Conservation (phyloP, 1,284 basidiomycete species). For the Trichosporon inkin region DNA sequence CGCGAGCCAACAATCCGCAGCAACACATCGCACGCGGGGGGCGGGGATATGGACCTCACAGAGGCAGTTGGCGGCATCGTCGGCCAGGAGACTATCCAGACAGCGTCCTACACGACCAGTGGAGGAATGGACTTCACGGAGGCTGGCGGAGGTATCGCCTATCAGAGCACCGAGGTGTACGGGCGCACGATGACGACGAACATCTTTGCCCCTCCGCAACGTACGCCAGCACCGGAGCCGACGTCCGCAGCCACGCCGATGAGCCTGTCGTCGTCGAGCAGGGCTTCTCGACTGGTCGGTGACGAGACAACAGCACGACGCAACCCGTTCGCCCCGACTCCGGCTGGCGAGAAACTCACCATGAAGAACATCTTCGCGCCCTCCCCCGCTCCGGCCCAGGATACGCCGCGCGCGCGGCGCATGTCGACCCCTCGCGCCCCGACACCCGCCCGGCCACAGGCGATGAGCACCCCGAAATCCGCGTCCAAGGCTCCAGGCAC, state of each 20-base stretch:
- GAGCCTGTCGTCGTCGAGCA: constrained; percentile 5
- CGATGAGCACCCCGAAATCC: neutral
- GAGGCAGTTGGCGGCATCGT: constrained; percentile 10
- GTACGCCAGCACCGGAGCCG: neutral
- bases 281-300: neutral
- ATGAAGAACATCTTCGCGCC: constrained; percentile 13
- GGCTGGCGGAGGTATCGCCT: constrained; percentile 11
- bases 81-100: neutral
- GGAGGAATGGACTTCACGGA: constrained; percentile 13
- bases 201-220: constrained; percentile 14
- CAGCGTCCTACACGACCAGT: neutral
- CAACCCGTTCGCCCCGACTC: constrained; percentile 16
- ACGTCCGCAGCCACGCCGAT: neutral
- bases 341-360: neutral
- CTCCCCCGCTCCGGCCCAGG: neutral
- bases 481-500: neutral
- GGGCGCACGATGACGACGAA: constrained; percentile 11
- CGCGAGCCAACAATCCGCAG: neutral
- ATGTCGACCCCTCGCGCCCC: constrained; percentile 10
- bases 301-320: neutral
- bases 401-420: constrained; percentile 1
- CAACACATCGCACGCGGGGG: neutral
- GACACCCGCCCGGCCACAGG: neutral
- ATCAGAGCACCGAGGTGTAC: constrained; percentile 12
- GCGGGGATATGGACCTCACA: constrained; percentile 15